Evolutionary conservation across 495 filamentous ascomycete species (phyloP).

Genomic region (Aspergillus biplanus): DNA sequence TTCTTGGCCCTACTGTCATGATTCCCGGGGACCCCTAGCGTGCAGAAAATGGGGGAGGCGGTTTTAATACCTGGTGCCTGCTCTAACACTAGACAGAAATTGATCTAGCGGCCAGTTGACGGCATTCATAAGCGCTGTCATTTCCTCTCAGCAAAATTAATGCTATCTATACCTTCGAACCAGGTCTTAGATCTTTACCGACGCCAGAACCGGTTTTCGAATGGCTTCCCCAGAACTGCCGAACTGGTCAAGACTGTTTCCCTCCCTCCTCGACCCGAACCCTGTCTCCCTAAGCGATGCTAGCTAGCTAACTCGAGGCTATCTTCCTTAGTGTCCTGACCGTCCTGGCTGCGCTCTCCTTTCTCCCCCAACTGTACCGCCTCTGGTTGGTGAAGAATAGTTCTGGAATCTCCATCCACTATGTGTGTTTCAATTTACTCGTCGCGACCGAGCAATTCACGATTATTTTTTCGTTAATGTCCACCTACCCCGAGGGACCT

Average conservation of each 20-base stretch:
- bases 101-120: too few relatives aligned
- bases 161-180: too few relatives aligned
- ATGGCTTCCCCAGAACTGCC: not conserved
- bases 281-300: not conserved
- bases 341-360: constrained; percentile 1
- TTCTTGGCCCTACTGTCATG: too few relatives aligned
- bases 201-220: too few relatives aligned
- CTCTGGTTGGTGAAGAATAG: not conserved
- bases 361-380: constrained; percentile 9
- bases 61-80: too few relatives aligned
- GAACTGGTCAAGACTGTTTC: not conserved
- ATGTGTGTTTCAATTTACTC: constrained; percentile 7
- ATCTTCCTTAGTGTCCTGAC: constrained; percentile 2
- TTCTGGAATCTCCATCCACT: constrained; percentile 9
- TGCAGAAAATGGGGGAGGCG: too few relatives aligned
- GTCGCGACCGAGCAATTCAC: constrained; percentile 11
- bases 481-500: constrained; percentile 1
- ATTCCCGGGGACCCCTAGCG: too few relatives aligned
- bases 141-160: too few relatives aligned
- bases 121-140: too few relatives aligned
- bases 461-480: constrained; percentile 4
- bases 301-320: not conserved
- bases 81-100: too few relatives aligned
- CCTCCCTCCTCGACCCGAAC: not conserved
- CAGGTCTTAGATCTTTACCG: too few relatives aligned